Evolutionary conservation across 352 stramenopile genomes (phyloP), one percentile per base, ranked within the genome.

Genomic region (Saprolegnia parasitica): DNA sequence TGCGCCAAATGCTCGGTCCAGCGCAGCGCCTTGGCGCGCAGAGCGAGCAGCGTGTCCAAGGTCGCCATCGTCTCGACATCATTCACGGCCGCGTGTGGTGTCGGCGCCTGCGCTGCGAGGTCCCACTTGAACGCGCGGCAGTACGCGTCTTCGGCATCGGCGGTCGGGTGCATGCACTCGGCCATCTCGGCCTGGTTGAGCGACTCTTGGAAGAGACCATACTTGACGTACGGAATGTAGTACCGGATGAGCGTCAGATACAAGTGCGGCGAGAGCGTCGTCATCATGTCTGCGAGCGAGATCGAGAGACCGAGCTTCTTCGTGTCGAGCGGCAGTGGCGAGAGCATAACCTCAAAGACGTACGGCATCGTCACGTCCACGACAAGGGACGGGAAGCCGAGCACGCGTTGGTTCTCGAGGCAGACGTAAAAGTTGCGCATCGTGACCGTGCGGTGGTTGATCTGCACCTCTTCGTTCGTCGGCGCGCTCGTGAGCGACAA

Each of bases 91-190:
- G 8, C 42, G 39, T 20, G 35, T 15, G 63, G 32, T n/a, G 21
- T 23, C 29, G 47, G 46, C 13, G 46, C 39, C 6, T 70, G 54
- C 11, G 63, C 29, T 3, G 45, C 52, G 37, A 42, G 21, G 54
- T 70, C 63, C 63, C 63, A 70, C 54, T 70, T 70, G 37, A 70
- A 62, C 16, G 49, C 63, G n/a, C 45, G n/a, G 54, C 29, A 39
- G 35, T 70, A 70, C 6, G 26, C 29, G 9, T 16, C 52, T 60
- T 60, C 52, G 3, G 11, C 24, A 3, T 35, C 35, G 24, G 52
- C 11, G 3, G 52, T 60, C 35, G 3, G 13, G 21, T 24, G 24
- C 5, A 39, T 45, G 40, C 55, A 52, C n/a, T 70, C 63, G 13
- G 20, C 32, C 18, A 24, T 47, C n/a, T 62, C 42, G 18, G 39